Conservation (phyloP, 192 early-diverging fungal species). For the Podila clonocystis region DNA sequence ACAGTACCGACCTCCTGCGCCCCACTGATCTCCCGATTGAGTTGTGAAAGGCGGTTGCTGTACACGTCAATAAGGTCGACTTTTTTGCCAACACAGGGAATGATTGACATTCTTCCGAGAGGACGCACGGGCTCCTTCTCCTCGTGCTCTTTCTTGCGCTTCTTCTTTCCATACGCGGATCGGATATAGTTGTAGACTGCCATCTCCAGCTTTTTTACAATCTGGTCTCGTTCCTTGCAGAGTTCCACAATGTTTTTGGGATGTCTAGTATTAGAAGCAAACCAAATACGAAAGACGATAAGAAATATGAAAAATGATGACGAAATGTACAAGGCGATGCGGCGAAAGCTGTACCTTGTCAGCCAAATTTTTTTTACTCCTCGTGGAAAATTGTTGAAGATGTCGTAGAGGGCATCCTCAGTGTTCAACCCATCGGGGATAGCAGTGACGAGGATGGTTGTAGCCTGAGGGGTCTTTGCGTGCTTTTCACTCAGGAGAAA, state of each 20-base stretch:
- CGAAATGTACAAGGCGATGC: neutral
- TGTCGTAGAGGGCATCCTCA: slow-evolving; percentile 52
- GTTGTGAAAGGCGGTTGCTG: slow-evolving; percentile 40
- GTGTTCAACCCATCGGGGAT: slow-evolving; percentile 71
- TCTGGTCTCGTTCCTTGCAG: slow-evolving; percentile 60
- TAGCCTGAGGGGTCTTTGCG: slow-evolving; percentile 55
- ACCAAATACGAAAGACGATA: neutral
- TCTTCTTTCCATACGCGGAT: slow-evolving; percentile 31
- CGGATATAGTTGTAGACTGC: slow-evolving; percentile 59
- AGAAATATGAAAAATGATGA: neutral
- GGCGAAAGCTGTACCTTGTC: slow-evolving; percentile 55
- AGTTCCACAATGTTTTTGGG: slow-evolving; percentile 57
- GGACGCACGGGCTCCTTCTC: slow-evolving; percentile 56
- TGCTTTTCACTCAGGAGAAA: slow-evolving; percentile 67
- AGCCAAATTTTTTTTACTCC: slow-evolving; percentile 72
- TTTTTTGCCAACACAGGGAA: slow-evolving; percentile 66
- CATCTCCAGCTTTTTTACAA: slow-evolving; percentile 61
- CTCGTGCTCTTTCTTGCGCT: slow-evolving; percentile 12
- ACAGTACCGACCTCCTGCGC: slow-evolving; percentile 33
- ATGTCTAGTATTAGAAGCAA: slow-evolving; percentile 42
- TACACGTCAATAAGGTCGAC: slow-evolving; percentile 70
- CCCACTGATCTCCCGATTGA: slow-evolving; percentile 61
- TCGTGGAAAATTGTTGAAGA: slow-evolving; percentile 75
- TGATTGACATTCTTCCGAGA: slow-evolving; percentile 56
- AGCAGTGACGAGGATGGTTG: slow-evolving; percentile 76